Percentiles rank a stretch among this genome's conserved stretches.
Conservation (phyloP, 148 eudicot genomes). For the Vaccinium darrowii region DNA sequence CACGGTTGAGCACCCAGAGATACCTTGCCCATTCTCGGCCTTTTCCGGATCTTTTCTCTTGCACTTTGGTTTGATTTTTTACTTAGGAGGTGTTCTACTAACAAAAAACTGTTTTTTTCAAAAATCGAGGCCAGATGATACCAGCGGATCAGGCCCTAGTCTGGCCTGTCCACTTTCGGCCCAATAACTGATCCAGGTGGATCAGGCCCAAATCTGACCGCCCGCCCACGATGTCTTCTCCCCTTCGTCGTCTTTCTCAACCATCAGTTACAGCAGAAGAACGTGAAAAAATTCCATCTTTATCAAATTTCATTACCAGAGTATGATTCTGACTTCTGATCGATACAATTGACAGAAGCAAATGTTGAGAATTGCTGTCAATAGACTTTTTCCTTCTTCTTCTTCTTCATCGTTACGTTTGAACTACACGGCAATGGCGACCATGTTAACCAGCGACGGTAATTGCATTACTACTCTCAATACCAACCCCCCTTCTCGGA, state of each 20-base stretch:
- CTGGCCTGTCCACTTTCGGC: not conserved
- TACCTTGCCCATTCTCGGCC: too few relatives aligned
- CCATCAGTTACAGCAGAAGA: not conserved
- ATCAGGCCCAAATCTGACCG: not conserved
- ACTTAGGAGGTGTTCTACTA: too few relatives aligned
- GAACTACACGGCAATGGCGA: not conserved
- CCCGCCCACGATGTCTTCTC: not conserved
- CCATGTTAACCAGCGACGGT: not conserved
- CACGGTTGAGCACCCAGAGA: too few relatives aligned
- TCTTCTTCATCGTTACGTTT: slow-evolving; percentile 40
- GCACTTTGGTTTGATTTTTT: too few relatives aligned
- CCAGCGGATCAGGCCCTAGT: not conserved
- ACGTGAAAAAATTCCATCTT: not conserved
- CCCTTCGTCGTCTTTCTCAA: not conserved
- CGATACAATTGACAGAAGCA: not conserved
- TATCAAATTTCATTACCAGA: not conserved
- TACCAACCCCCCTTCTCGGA: slow-evolving; percentile 15
- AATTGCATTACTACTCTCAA: slow-evolving; percentile 4
- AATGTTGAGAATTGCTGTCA: slow-evolving; percentile 47
- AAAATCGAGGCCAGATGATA: not conserved
- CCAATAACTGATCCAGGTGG: not conserved
- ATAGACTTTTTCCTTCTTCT: slow-evolving; percentile 75
- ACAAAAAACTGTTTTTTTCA: too few relatives aligned
- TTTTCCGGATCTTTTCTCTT: too few relatives aligned
- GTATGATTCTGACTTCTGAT: not conserved